These are phyloP conservation scores for Acacia crassicarpa DNA, from an alignment of 306 rosid species.

Conservation along the genomic window DNA sequence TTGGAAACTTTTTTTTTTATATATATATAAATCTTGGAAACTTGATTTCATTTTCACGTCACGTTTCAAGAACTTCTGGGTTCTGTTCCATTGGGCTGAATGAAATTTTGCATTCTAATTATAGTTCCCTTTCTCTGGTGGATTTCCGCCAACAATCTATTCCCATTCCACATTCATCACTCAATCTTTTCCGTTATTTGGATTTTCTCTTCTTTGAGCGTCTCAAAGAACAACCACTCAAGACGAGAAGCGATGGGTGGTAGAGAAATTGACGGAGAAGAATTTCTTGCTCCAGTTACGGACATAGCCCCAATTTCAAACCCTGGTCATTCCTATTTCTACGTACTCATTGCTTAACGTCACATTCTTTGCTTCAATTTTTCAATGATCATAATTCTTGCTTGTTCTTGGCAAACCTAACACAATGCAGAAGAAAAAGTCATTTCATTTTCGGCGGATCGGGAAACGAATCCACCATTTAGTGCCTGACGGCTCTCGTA, in stretches of 20 bases:
- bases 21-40: no score
- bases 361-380: slow-evolving; percentile 9
- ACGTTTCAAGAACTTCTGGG: no score
- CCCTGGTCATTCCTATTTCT: neutral
- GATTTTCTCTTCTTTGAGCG: neutral
- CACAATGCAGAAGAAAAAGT: slow-evolving; percentile 56
- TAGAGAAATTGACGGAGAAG: slow-evolving; percentile 31
- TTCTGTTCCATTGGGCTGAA: no score
- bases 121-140: slow-evolving; percentile 29
- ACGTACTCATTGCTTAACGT: neutral
- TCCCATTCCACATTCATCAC: slow-evolving; percentile 16
- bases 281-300: slow-evolving; percentile 31
- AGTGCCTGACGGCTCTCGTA: slow-evolving; percentile 41
- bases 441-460: slow-evolving; percentile 67
- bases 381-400: slow-evolving; percentile 61
- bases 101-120: neutral
- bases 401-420: slow-evolving; percentile 42
- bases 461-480: slow-evolving; percentile 59
- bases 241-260: slow-evolving; percentile 31
- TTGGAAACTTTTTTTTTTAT: no score
- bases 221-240: neutral
- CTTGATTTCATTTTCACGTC: no score
- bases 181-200: slow-evolving; percentile 12
- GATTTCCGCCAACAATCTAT: slow-evolving; percentile 34
- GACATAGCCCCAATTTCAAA: neutral